Percentiles rank a stretch among this genome's conserved stretches.
Evolutionary conservation across 371 early-diverging fungal genomes (phyloP).

Genomic region (Rhizomucor miehei): DNA sequence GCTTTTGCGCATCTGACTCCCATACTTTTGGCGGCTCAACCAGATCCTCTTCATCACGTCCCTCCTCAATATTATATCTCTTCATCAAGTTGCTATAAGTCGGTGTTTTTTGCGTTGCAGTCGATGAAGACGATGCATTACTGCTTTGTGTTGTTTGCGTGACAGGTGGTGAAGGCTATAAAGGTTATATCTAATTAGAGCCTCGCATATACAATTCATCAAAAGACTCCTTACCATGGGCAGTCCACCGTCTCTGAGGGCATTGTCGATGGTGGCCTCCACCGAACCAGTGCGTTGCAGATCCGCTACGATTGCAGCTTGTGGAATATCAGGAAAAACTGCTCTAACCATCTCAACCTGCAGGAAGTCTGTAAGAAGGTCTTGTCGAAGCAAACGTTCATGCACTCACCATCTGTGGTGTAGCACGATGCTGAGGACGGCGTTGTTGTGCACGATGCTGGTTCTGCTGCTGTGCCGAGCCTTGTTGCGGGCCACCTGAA

Average conservation of each 20-base stretch:
- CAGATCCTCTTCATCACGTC: constrained; percentile 31
- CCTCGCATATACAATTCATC: too few relatives aligned
- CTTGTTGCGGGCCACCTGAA: constrained; percentile 40
- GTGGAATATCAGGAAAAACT: constrained; percentile 88
- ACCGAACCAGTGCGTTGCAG: constrained; percentile 86
- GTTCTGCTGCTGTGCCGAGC: constrained; percentile 28
- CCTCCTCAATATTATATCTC: constrained; percentile 51
- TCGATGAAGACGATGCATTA: constrained; percentile 10
- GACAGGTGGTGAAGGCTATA: not conserved
- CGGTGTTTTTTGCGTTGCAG: constrained; percentile 27
- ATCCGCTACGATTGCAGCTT: constrained; percentile 80
- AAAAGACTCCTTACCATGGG: constrained; percentile 53
- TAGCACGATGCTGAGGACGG: constrained; percentile 49
- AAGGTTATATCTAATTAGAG: not conserved
- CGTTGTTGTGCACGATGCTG: constrained; percentile 38
- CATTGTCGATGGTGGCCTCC: constrained; percentile 85
- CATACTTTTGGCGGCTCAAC: constrained; percentile 73
- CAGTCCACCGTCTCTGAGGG: constrained; percentile 72
- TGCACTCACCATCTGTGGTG: constrained; percentile 57
- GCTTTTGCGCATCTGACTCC: constrained; percentile 70
- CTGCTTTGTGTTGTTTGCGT: constrained; percentile 3
- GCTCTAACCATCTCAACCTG: constrained; percentile 73
- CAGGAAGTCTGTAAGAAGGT: constrained; percentile 1
- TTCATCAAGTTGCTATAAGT: constrained; percentile 46
- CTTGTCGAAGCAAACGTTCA: not conserved